Percentiles rank a stretch among this genome's conserved stretches.
phyloP scores from a whole-genome alignment of 2,329 filamentous ascomycete species.

The Rutstroemia sp. region DNA sequence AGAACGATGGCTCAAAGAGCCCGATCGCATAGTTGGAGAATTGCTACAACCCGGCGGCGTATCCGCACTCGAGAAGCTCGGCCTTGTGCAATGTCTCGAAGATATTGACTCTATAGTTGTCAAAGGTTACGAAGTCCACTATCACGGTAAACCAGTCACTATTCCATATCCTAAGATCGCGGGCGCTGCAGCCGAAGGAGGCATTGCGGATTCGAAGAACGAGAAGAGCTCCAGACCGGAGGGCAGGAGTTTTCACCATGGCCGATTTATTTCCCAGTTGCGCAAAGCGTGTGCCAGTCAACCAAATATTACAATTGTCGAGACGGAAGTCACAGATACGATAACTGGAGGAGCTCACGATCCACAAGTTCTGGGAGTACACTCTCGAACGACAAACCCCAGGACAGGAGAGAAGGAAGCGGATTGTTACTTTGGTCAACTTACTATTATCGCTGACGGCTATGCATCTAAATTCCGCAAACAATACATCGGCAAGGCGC shows the following conservation, averaged over 20 bases:
- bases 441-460: constrained; percentile 88
- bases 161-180: constrained; percentile 69
- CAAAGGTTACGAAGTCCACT: constrained; percentile 82
- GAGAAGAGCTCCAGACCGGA: constrained; percentile 44
- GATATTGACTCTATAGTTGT: constrained; percentile 80
- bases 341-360: constrained; percentile 57
- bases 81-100: constrained; percentile 74
- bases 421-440: constrained; percentile 79
- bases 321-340: constrained; percentile 75
- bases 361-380: constrained; percentile 74
- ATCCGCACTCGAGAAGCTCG: constrained; percentile 69
- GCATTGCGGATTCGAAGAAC: constrained; percentile 23
- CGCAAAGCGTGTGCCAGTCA: constrained; percentile 66
- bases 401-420: constrained; percentile 47
- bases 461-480: constrained; percentile 91
- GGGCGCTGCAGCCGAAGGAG: constrained; percentile 31
- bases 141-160: constrained; percentile 62
- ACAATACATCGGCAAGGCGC: constrained; percentile 58
- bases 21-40: constrained; percentile 93
- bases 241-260: constrained; percentile 87
- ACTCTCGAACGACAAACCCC: constrained; percentile 58
- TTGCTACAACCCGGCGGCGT: constrained; percentile 90
- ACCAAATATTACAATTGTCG: constrained; percentile 81
- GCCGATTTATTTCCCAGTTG: constrained; percentile 80
- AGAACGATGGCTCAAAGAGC: constrained; percentile 83